Percentiles rank a stretch among this genome's conserved stretches.
These are phyloP conservation scores for Pseudogymnoascus destructans DNA, from an alignment of 2,329 filamentous ascomycete species.

Conservation along the genomic window DNA sequence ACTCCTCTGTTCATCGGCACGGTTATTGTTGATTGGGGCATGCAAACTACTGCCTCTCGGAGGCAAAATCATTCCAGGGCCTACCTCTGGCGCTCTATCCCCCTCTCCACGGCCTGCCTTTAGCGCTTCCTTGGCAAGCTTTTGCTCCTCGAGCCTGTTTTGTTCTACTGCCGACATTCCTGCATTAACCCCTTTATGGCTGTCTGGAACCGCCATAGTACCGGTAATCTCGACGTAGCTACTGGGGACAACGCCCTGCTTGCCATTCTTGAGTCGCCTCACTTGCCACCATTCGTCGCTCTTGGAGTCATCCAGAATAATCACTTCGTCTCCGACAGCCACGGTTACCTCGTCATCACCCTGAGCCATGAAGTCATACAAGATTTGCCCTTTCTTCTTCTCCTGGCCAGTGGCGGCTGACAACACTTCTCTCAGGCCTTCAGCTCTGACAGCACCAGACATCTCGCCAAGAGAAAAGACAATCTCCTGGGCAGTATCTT, in stretches of 20 bases:
- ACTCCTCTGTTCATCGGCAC: slow-evolving; percentile 57
- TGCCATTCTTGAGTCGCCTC: slow-evolving; percentile 75
- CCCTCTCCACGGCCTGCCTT: slow-evolving; percentile 47
- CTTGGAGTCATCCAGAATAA: slow-evolving; percentile 77
- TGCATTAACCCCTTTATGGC: slow-evolving; percentile 38
- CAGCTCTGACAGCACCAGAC: slow-evolving; percentile 72
- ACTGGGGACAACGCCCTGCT: slow-evolving; percentile 90
- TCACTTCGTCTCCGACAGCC: slow-evolving; percentile 74
- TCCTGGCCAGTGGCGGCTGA: slow-evolving; percentile 57
- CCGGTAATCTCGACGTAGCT: slow-evolving; percentile 89
- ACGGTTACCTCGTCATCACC: slow-evolving; percentile 95
- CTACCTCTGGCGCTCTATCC: slow-evolving; percentile 57
- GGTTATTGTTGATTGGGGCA: slow-evolving; percentile 52
- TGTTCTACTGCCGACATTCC: slow-evolving; percentile 63
- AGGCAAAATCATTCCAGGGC: slow-evolving; percentile 61
- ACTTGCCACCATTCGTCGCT: slow-evolving; percentile 99
- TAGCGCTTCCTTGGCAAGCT: slow-evolving; percentile 67
- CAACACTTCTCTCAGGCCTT: slow-evolving; percentile 72
- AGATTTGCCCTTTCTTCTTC: slow-evolving; percentile 71
- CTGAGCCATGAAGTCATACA: slow-evolving; percentile 95
- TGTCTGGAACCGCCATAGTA: slow-evolving; percentile 36
- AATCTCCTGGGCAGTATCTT: slow-evolving; percentile 93
- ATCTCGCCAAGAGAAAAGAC: slow-evolving; percentile 78
- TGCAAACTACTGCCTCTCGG: slow-evolving; percentile 68
- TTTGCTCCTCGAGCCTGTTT: slow-evolving; percentile 65